Conservation (phyloP, 208 protist genomes). For the Phytomonas sp. region DNA sequence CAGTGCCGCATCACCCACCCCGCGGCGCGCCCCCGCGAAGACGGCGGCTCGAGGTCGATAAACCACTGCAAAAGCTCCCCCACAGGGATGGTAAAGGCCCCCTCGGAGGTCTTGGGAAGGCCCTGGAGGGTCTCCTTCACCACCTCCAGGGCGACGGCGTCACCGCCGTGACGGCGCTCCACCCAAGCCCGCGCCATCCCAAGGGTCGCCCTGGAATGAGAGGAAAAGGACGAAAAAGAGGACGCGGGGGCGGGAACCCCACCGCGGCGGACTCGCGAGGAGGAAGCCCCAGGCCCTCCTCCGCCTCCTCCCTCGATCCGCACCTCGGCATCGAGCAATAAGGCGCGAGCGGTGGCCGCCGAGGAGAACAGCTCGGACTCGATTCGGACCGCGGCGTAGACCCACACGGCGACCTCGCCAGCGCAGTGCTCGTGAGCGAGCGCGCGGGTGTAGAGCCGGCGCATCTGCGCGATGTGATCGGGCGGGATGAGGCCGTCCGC, state of each 20-base stretch:
- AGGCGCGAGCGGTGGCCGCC: constrained; percentile 21
- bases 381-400: constrained; percentile 46
- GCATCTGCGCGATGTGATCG: constrained; percentile 21
- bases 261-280: neutral
- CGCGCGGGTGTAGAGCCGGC: constrained; percentile 30
- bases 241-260: constrained; percentile 3
- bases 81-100: constrained; percentile 34
- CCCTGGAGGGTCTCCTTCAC: constrained; percentile 48
- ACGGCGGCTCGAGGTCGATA: constrained; percentile 52
- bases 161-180: constrained; percentile 25
- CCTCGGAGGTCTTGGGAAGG: constrained; percentile 59
- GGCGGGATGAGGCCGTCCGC: constrained; percentile 5
- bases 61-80: constrained; percentile 52
- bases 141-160: constrained; percentile 45
- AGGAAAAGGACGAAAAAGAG: constrained; percentile 9
- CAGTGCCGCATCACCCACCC: constrained; percentile 62
- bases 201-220: constrained; percentile 20
- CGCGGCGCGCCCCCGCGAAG: constrained; percentile 43
- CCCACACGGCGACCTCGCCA: constrained; percentile 36
- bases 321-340: constrained; percentile 26
- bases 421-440: constrained; percentile 39
- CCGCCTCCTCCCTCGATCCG: neutral
- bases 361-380: constrained; percentile 37
- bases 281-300: neutral
- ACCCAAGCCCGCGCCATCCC: constrained; percentile 32